Percentiles rank a stretch among this genome's conserved stretches.
Evolutionary conservation across 2,329 filamentous ascomycete species (phyloP).

Genomic region (Aspergillus awamori): DNA sequence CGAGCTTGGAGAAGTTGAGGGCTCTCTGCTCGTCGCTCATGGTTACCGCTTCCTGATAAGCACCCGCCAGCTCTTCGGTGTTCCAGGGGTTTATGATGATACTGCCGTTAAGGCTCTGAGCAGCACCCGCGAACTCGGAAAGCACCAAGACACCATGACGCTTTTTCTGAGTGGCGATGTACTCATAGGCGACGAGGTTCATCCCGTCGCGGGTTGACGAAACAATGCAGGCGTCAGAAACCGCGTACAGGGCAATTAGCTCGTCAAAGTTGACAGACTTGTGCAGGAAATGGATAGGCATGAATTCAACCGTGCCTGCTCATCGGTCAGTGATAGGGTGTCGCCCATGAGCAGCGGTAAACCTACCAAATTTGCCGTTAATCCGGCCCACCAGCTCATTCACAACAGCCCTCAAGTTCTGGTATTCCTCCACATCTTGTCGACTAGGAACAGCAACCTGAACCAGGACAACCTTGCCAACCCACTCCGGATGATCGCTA

Average conservation of each 20-base stretch:
- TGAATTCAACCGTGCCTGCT: conserved; percentile 87
- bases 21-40: conserved; percentile 89
- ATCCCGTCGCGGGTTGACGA: conserved; percentile 97
- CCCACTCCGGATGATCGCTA: conserved; percentile 96
- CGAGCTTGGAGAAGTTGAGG: conserved; percentile 85
- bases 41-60: conserved; percentile 93
- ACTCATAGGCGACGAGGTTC: conserved; percentile 98
- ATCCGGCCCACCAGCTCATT: conserved; percentile 97
- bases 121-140: conserved; percentile 94
- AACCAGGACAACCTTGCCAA: conserved; percentile 93
- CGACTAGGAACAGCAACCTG: conserved; percentile 94
- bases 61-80: conserved; percentile 89
- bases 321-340: conserved; percentile 18
- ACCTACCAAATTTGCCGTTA: conserved; percentile 68
- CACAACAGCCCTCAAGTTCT: conserved; percentile 90
- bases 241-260: conserved; percentile 87
- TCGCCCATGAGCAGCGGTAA: background rate
- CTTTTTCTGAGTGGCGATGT: conserved; percentile 90
- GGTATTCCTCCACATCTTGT: conserved; percentile 96
- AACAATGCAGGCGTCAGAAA: conserved; percentile 89
- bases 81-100: conserved; percentile 99
- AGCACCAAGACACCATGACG: conserved; percentile 92
- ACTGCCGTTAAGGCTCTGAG: conserved; percentile 89
- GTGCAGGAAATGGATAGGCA: conserved; percentile 98
- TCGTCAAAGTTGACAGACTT: conserved; percentile 95